Evolutionary conservation across 352 stramenopile genomes (phyloP), one percentile per base, ranked within the genome.

Genomic region (Globisporangium splendens): DNA sequence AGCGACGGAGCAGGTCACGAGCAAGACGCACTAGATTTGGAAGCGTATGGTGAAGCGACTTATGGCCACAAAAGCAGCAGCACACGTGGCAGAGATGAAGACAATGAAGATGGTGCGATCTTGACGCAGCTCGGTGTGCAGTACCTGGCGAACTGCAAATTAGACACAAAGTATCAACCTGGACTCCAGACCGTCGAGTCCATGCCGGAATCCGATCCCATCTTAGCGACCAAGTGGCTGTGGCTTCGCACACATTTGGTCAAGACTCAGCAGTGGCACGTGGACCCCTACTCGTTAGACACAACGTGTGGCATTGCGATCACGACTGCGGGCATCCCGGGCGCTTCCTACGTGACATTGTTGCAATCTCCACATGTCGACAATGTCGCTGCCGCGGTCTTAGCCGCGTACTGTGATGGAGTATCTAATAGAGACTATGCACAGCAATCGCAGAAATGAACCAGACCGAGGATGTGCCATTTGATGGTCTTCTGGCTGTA

Each of bases 121-220:
- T 20, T 55, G 31, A 13, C 42, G 50, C 50, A 55, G 46, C 50
- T 55, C 0, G 50, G 18, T 5, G 44, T 5, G 6, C 50, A 55
- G 18, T 55, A 55, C 50, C 33, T 55, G 13, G 18, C 33, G 46
- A 55, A 55, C 33, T 55, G 50, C 18, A 46, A 35, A 15, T 21
- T 55, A 4, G 33, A 55, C 14, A 15, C 50, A 33, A 55, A 42
- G 50, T 55, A 55, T 12, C 33, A 55, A 35, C 28, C 3, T 35
- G 28, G 28, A 10, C 28, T 8, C 7, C 8, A 18, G 33, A 55
- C 12, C 28, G 28, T 35, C 28, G 28, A 35, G 2, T 1, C 7
- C 5, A 35, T 10, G 7, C 28, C 28, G 5, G 28, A 35, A 35
- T 35, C 10, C 7, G 28, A 35, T 4, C 10, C 28, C n/a, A 55